Evolutionary conservation across 495 filamentous ascomycete genomes (phyloP).

Genomic region (Aspergillus ellipticus): DNA sequence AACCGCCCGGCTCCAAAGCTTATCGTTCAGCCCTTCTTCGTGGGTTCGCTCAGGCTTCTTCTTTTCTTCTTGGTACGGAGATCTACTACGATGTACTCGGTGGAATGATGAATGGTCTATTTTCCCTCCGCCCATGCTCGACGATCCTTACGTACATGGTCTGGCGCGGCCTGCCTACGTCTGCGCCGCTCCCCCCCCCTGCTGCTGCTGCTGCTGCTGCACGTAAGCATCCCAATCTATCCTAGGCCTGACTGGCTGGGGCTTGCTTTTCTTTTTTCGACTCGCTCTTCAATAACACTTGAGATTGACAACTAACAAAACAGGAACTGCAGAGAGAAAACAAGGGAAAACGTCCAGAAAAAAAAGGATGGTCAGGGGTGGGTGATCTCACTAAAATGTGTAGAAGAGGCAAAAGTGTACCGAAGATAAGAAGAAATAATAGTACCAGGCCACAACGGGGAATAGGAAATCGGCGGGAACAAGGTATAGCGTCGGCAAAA

Average conservation of each 20-base stretch:
- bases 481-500: conserved; percentile 52
- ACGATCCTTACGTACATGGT: neutral
- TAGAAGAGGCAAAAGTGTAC: conserved; percentile 24
- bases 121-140: neutral
- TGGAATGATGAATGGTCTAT: neutral
- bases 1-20: neutral
- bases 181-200: too few species aligned
- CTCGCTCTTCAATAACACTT: conserved; percentile 17
- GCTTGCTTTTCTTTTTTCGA: neutral
- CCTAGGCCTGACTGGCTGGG: neutral
- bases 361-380: conserved; percentile 22
- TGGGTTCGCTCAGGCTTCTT: neutral
- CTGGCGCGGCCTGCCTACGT: neutral
- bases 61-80: neutral
- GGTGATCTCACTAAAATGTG: conserved; percentile 27
- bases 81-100: neutral
- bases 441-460: conserved; percentile 31
- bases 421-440: conserved; percentile 27
- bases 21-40: neutral
- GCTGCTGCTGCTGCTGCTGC: neutral
- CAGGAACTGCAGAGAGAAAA: conserved; percentile 13
- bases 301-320: conserved; percentile 25
- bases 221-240: neutral
- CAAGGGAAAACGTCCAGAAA: conserved; percentile 24
- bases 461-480: conserved; percentile 34